phyloP scores from a whole-genome alignment of 2,329 filamentous ascomycete genomes.

The Calonectria naviculata region DNA sequence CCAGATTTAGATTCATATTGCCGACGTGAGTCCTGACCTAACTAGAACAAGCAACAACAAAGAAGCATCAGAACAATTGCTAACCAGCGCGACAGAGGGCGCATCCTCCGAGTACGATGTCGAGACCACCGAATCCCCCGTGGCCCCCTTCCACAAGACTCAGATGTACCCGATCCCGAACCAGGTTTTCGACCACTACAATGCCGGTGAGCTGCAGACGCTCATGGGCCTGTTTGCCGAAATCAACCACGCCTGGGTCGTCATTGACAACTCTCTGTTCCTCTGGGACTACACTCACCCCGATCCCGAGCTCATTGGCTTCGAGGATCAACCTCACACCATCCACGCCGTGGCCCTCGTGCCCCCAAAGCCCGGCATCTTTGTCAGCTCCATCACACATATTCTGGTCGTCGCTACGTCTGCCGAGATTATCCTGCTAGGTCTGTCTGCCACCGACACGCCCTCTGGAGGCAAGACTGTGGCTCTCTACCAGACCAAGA shows the following conservation, averaged over 20 bases:
- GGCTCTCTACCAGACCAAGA: slow-evolving; percentile 87
- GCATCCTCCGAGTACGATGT: slow-evolving; percentile 93
- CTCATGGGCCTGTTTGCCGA: slow-evolving; percentile 95
- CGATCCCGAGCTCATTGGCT: slow-evolving; percentile 92
- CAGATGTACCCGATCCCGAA: slow-evolving; percentile 92
- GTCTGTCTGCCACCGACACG: slow-evolving; percentile 76
- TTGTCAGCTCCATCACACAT: slow-evolving; percentile 86
- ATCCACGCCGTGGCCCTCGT: slow-evolving; percentile 94
- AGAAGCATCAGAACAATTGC: slow-evolving; percentile 17
- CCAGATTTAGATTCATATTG: slow-evolving; percentile 92
- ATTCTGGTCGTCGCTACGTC: slow-evolving; percentile 90
- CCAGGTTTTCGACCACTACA: slow-evolving; percentile 91
- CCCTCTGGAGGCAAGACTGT: slow-evolving; percentile 79
- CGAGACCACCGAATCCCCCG: slow-evolving; percentile 72
- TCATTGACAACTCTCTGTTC: slow-evolving; percentile 95
- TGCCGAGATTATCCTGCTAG: slow-evolving; percentile 87
- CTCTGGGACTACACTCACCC: slow-evolving; percentile 97
- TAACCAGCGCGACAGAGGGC: slow-evolving; percentile 72
- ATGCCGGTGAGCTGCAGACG: slow-evolving; percentile 87
- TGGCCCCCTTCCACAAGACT: slow-evolving; percentile 90
- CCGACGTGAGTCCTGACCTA: slow-evolving; percentile 71
- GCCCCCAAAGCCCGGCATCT: slow-evolving; percentile 86
- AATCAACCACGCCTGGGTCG: slow-evolving; percentile 94
- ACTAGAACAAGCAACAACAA: not conserved
- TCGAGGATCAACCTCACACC: slow-evolving; percentile 87